Base-by-base conservation (phyloP, 495 filamentous ascomycete genomes). In the Penicillium lagena region DNA sequence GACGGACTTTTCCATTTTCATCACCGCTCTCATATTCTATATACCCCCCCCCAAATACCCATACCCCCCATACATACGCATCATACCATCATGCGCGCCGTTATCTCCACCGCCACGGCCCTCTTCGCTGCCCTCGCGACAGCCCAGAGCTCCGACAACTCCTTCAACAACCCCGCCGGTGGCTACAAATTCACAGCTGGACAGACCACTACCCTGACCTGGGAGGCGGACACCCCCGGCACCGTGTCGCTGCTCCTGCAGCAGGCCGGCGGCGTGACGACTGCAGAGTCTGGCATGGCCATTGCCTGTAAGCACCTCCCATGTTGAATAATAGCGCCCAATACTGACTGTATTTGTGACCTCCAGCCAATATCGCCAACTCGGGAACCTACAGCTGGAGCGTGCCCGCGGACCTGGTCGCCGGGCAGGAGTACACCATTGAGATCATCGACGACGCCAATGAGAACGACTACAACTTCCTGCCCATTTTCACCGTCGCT, bases 301-400 rank as follows among this genome's bases (percentile, higher is more conserved):
- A 73, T 85, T 58, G 76, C 72, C 29, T 63, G 80, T 83, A 59
- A 62, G 79, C 71, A 22, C 22, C 22, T 4, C 22, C 22, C 22
- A 22, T 22, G 22, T 22, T 3, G 22, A 6, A 22, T 22, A 3
- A 22, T 3, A 22, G 6, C 4, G 22, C 22, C 22, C 3, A 22
- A 22, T 4, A 4, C 22, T 22, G 6, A 22, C 22, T 22, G 22
- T 66, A 42, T 57, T 44, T 42, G 32, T 15, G 44, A 31, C 7
- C 31, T 29, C 11, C 39, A 83, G 79, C 67, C 15, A 54, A 56
- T 49, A 73, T 82, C 53, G 39, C 56, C 38, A 84, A 85, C 70
- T 67, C 65, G 36, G 81, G 81, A 49, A 66, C 58, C 47, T 82
- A 66, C 67, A 73, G 70, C 46, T 83, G 80, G 76, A 63, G 60